Evolutionary conservation across 2,329 filamentous ascomycete genomes (phyloP), one percentile per base, ranked within the genome.

Genomic region (Penicillium rolfsii): DNA sequence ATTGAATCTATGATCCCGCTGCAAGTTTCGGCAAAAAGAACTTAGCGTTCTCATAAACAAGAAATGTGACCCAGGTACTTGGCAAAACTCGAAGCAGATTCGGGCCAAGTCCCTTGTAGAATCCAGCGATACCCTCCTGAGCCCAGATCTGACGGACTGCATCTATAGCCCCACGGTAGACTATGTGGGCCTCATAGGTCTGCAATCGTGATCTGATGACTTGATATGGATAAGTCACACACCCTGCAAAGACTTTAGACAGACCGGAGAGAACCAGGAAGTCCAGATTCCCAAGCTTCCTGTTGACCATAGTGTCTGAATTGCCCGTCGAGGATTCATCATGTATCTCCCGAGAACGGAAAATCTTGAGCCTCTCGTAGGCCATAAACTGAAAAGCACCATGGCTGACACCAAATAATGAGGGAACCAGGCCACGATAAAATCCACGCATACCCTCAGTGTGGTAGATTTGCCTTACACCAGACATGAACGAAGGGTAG

Each of bases 321-420:
- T 70, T 11, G 57, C 55, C 60, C 69, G 71, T 41, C 69, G 78
- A 64, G 67, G 70, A 68, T 55, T 54, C 52, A 48, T 41, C 60
- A 45, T 61, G 33, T 63, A 62, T 46, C 69, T 63, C 69, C n/a
- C 75, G 73, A 1, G 82, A 79, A 61, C 89, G 81, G 67, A 89
- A 87, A 55, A 82, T 81, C 73, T 89, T 90, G 67, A 89, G 78
- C 64, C 85, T 82, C 74, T 99, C 95, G 77, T 99, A 99, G 22
- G 95, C 91, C 77, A 93, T 91, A 76, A 99, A 99, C 76, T 98
- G 95, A 28, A 99, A 89, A 2, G 94, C 93, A 43, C 94, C 94
- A 75, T 99, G 95, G 61, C 88, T 89, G 36, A 97, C 93, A 14
- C 94, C 94, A 59, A 97, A 83, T 36, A 97, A 81, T 43, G 91